Evolutionary conservation across 2,329 filamentous ascomycete genomes (phyloP), one percentile per base, ranked within the genome.

Genomic region (Colletotrichum sp.): DNA sequence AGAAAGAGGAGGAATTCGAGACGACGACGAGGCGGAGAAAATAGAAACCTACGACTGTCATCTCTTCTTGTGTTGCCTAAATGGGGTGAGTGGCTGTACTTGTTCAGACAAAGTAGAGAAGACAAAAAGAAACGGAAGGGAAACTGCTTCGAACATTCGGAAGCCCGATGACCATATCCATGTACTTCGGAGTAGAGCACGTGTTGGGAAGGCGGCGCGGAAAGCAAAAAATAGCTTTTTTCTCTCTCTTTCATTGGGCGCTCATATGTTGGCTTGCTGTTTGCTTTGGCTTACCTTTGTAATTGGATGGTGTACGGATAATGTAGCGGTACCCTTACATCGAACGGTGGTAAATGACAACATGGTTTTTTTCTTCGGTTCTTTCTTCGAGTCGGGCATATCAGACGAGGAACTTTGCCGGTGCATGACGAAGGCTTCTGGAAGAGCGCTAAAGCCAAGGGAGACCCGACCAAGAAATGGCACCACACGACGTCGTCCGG

Each of bases 351-450:
- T 44, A 4, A 62, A 63, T 63, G 57, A 55, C 57, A 36, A 52
- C 24, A 63, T n/a, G 8, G 7, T 18, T 62, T 36, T 34, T 69
- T 7, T 36, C 30, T 15, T 30, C 55, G 12, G 6, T 59, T 39
- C 18, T 60, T 60, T 62, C 52, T 18, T 24, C 18, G 13, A 13
- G 5, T 21, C 21, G 15, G 24, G 36, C 72, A 72, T 63, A 75
- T 76, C 64, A 18, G 73, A 76, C 34, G 73, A 64, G 55, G 21
- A 13, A 26, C 64, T 30, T n/a, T 30, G 49, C 55, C 28, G 16
- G 32, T 60, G 57, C 72, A 72, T 72, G 69, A 67, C 26, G 62
- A 62, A 64, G 30, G 30, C 49, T 75, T 75, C 69, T 75, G 72
- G 72, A 75, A 75, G 52, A 44, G 21, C 28, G 34, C 15, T 16